Evolutionary conservation across 2,329 filamentous ascomycete species (phyloP), one percentile per base, ranked within the genome.

Genomic region (Sporothrix globosa): DNA sequence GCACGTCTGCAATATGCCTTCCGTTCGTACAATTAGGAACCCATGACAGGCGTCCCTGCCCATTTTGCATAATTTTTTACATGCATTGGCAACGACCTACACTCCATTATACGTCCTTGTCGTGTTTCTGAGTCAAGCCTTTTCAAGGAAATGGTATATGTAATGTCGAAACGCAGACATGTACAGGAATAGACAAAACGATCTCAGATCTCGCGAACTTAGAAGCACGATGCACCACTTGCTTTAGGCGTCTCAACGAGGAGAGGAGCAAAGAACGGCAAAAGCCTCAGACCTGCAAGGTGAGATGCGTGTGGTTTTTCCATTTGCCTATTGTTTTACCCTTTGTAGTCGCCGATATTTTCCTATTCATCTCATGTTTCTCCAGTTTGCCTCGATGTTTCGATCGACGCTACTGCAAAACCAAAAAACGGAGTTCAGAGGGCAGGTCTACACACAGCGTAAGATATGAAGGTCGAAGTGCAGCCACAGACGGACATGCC

Each of bases 361-460:
- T 17, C 17, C 10, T 1, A 7, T 6, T 67, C n/a, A 2, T 52
- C 13, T 41, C 53, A 10, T 67, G 44, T 19, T 9, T 52, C 27
- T 52, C n/a, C 46, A 5, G 34, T 21, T 19, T 21, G 63, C 44
- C 21, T 52, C n/a, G 63, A 52, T 52, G 24, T 21, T 14, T 66
- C 46, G 63, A 66, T 52, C 63, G 21, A 39, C 63, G 63, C 63
- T 53, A 66, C 52, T 66, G 63, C 63, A 52, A 61, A 61, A 11
- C 34, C 19, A 61, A 7, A 34, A 34, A 34, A 34, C 34, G 34
- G 34, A 61, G 6, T 24, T 3, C 24, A 39, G 44, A 39, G 46
- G 46, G 46, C 61, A 66, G 52, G 61, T 46, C 41, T 41, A 30
- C n/a, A 24, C 39, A n/a, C 60, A 63, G 10, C 39, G 56, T 60